Evolutionary conservation across 2,329 filamentous ascomycete genomes (phyloP).

Genomic region (Pestalotiopsis sp.): DNA sequence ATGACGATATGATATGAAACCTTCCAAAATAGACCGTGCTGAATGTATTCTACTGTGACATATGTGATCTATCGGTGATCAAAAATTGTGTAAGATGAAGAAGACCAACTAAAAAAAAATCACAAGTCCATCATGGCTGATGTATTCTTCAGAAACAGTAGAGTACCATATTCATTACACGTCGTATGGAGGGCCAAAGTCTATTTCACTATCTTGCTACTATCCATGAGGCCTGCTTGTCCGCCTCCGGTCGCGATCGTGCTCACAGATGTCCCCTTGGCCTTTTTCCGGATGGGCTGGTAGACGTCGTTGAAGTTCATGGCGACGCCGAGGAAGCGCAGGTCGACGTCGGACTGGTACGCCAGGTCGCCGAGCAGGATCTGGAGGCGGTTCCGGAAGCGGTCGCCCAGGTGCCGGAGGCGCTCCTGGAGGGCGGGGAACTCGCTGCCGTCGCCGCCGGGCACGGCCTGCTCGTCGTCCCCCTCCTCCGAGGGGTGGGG

Average conservation of each 20-base stretch:
- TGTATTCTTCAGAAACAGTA: not conserved
- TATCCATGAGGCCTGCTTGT: not conserved
- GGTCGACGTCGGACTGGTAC: constrained; percentile 91
- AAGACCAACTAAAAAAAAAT: not conserved
- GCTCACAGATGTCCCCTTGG: constrained; percentile 37
- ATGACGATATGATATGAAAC: constrained; percentile 34
- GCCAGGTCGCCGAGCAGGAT: constrained; percentile 86
- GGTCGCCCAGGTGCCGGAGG: constrained; percentile 69
- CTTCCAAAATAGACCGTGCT: not conserved
- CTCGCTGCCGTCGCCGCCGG: constrained; percentile 64
- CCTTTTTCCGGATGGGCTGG: constrained; percentile 71
- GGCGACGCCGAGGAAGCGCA: constrained; percentile 92
- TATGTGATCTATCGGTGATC: not conserved
- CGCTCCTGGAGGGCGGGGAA: constrained; percentile 77
- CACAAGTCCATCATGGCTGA: not conserved
- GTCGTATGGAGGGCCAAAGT: not conserved
- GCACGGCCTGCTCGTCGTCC: constrained; percentile 31
- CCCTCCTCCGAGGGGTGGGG: constrained; percentile 21
- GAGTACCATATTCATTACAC: not conserved
- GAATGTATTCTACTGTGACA: not conserved
- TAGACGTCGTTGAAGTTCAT: constrained; percentile 99
- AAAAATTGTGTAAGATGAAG: not conserved
- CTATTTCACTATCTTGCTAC: not conserved
- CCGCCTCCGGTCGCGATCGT: not conserved
- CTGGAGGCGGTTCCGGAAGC: constrained; percentile 79